Base-by-base conservation (phyloP, 2,329 filamentous ascomycete genomes). In the Alternaria gansuensis region DNA sequence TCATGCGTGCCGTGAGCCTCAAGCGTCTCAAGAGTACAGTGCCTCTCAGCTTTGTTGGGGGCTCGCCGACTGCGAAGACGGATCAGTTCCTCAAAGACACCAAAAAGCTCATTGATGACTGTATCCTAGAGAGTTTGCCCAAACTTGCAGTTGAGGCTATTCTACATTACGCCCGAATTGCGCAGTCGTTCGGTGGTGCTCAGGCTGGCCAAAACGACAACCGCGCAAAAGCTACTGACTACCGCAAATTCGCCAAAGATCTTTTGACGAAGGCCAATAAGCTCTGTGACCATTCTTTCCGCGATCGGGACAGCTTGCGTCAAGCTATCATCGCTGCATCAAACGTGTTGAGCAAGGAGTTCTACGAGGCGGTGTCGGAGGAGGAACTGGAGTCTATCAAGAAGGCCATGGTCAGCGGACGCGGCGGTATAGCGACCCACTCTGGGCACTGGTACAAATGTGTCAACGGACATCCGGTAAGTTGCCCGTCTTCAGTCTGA, bases 371-470 rank as follows among this genome's bases (percentile, higher is more conserved):
- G 1, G 75, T 82, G 1, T 80, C 80, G 0, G 56, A 71, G 0
- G 77, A 81, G 14, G 82, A 84, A 62, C 43, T 82, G 7, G 70
- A 69, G 0, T 76, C 78, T 2, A 81, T 85, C 58, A 82, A 82
- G 44, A 51, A 62, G 1, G 82, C 82, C 1, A 85, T 85, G 82
- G 74, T 81, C 4, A 75, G 64, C 1, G 82, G 82, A 7, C 62
- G 70, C 0, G 34, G 57, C 1, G 80, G 80, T 0, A 80, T 81
- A 17, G 69, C 73, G 0, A 79, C 76, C 0, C 75, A 80, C 44
- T 77, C 77, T 0, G 87, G 87, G 0, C 85, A 88, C 62, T 89
- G 87, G 87, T 89, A 88, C 70, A 79, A 75, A 0, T 88, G 85
- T 61, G 72, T 63, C 24, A 86, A 87, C 57, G 82, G 82, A 2